Percentiles rank a stretch among this genome's conserved stretches.
These are phyloP conservation scores for Leccinum obscurum DNA, from an alignment of 768 basidiomycete genomes.

Conservation along the genomic window DNA sequence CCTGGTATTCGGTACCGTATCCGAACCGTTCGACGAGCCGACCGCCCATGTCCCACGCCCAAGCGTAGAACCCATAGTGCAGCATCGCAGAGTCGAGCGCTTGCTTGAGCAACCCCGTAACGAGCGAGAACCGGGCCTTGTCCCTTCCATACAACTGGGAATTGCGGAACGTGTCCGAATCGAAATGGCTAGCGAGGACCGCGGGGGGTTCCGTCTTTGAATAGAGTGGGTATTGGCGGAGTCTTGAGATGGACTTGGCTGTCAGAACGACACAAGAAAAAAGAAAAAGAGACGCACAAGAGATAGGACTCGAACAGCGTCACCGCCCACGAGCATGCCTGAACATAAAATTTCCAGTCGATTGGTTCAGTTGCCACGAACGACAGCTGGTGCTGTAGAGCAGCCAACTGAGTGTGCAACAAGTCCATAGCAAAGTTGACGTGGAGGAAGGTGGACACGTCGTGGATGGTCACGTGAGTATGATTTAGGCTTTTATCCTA, in stretches of 20 bases:
- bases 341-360: conserved; percentile 83
- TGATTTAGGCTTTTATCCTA: no score
- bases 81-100: conserved; percentile 67
- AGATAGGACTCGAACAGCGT: conserved; percentile 88
- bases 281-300: conserved; percentile 51
- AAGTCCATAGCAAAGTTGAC: conserved; percentile 41
- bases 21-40: conserved; percentile 49
- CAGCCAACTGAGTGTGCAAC: conserved; percentile 55
- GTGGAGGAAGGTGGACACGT: conserved; percentile 9
- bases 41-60: conserved; percentile 76
- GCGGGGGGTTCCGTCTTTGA: conserved; percentile 71
- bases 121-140: conserved; percentile 81
- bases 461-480: conserved; percentile 15
- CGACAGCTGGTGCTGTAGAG: conserved; percentile 60
- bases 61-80: conserved; percentile 76
- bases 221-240: conserved; percentile 86
- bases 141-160: conserved; percentile 90
- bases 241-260: conserved; percentile 22
- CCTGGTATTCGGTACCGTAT: conserved; percentile 73
- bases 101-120: conserved; percentile 76
- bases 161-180: conserved; percentile 73
- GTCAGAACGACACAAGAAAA: neutral
- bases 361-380: conserved; percentile 74
- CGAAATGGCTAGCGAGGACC: conserved; percentile 68
- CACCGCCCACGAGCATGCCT: conserved; percentile 72